These are phyloP conservation scores for Pythium insidiosum DNA, from an alignment of 352 stramenopile genomes.

Conservation along the genomic window DNA sequence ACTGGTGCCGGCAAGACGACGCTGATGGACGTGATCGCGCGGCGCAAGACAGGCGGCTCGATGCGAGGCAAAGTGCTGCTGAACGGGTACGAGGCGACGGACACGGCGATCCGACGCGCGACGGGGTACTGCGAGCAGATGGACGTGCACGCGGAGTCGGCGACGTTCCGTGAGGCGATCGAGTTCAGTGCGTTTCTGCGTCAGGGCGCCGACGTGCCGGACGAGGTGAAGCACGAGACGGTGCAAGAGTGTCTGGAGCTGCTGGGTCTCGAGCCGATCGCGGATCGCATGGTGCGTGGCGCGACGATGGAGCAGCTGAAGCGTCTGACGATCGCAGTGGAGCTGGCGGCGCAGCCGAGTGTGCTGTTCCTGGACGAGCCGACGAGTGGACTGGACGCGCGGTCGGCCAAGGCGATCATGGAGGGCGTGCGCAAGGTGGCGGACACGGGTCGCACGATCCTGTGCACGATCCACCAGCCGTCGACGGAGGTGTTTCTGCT, in stretches of 20 bases:
- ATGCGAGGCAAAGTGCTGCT: slow-evolving; percentile 44
- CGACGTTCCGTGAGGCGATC: slow-evolving; percentile 21
- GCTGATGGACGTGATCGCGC: slow-evolving; percentile 87
- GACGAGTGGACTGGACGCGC: slow-evolving; percentile 50
- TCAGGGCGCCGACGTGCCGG: slow-evolving; percentile 8
- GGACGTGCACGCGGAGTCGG: slow-evolving; percentile 75
- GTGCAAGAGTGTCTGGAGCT: slow-evolving; percentile 12
- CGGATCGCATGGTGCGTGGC: slow-evolving; percentile 17
- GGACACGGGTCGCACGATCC: slow-evolving; percentile 38
- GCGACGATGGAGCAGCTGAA: slow-evolving; percentile 21
- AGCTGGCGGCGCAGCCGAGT: slow-evolving; percentile 55
- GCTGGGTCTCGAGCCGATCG: slow-evolving; percentile 11
- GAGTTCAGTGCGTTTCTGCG: slow-evolving; percentile 41
- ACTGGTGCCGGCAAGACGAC: slow-evolving; percentile 83
- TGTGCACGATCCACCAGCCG: slow-evolving; percentile 88
- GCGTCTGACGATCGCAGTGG: slow-evolving; percentile 24
- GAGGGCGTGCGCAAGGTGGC: slow-evolving; percentile 58
- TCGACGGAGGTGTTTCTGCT: slow-evolving; percentile 69
- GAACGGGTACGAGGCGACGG: slow-evolving; percentile 14
- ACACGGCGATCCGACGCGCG: slow-evolving; percentile 11
- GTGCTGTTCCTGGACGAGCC: slow-evolving; percentile 65
- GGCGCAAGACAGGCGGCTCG: slow-evolving; percentile 77
- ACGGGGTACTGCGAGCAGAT: slow-evolving; percentile 52
- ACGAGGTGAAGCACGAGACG: slow-evolving; percentile 11
- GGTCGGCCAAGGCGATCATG: slow-evolving; percentile 16